A percentile compares a stretch with the other conserved stretches of the same genome.
These are phyloP conservation scores for Parasitella parasitica DNA, from an alignment of 371 early-diverging fungal species.

Conservation along the genomic window DNA sequence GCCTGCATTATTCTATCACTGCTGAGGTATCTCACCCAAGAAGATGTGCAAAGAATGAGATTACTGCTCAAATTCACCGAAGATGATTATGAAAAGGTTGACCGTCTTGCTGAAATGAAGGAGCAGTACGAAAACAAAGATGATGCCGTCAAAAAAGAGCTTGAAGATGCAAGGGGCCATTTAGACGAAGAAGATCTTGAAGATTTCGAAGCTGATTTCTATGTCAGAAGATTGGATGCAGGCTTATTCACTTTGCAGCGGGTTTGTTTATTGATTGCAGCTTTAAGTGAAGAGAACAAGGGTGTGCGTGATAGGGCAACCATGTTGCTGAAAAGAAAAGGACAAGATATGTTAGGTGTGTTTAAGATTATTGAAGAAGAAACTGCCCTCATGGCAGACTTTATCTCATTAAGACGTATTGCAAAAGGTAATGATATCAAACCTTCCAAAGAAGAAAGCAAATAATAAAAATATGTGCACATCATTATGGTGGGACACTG, in stretches of 20 bases:
- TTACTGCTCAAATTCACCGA: slow-evolving; percentile 84
- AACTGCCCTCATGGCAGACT: slow-evolving; percentile 14
- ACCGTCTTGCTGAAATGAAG: slow-evolving; percentile 75
- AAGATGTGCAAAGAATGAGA: slow-evolving; percentile 68
- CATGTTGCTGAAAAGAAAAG: slow-evolving; percentile 86
- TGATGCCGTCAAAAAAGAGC: slow-evolving; percentile 42
- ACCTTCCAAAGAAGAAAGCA: no score
- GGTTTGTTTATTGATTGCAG: slow-evolving; percentile 66
- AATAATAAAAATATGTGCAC: no score
- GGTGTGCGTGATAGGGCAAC: slow-evolving; percentile 28
- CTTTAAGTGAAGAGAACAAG: slow-evolving; percentile 55
- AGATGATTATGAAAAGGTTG: slow-evolving; percentile 74
- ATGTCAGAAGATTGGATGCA: slow-evolving; percentile 68
- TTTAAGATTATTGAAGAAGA: slow-evolving; percentile 45
- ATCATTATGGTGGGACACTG: no score
- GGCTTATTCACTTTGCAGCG: slow-evolving; percentile 86
- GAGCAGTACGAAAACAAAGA: slow-evolving; percentile 67
- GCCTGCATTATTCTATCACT: slow-evolving; percentile 81
- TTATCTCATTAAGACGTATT: slow-evolving; percentile 7
- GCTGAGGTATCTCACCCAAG: slow-evolving; percentile 57
- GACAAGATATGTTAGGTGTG: slow-evolving; percentile 81
- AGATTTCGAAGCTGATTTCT: slow-evolving; percentile 59
- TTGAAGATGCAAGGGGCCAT: slow-evolving; percentile 46
- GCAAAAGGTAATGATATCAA: no score
- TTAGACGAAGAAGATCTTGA: slow-evolving; percentile 51